A percentile compares a stretch with the other conserved stretches of the same genome.
These are phyloP conservation scores for Calonectria montana DNA, from an alignment of 2,329 filamentous ascomycete genomes.

Conservation along the genomic window DNA sequence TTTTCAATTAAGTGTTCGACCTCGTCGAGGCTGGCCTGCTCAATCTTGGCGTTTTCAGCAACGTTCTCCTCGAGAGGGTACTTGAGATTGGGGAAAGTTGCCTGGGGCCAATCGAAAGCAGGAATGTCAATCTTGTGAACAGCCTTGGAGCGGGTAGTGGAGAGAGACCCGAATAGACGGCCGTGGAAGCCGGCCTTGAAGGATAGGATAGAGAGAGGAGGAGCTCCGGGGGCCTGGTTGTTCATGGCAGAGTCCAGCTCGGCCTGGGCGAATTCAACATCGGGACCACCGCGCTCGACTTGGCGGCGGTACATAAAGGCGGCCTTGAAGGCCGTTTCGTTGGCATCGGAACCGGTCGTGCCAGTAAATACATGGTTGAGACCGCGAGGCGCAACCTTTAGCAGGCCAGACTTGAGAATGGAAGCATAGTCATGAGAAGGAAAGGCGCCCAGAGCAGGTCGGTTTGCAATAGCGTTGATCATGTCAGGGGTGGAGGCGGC, in stretches of 20 bases:
- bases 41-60: slow-evolving; percentile 84
- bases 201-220: slow-evolving; percentile 83
- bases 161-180: slow-evolving; percentile 87
- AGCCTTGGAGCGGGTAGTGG: slow-evolving; percentile 90
- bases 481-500: slow-evolving; percentile 82
- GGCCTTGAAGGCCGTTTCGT: slow-evolving; percentile 94
- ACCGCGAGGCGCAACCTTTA: slow-evolving; percentile 85
- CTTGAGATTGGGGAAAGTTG: slow-evolving; percentile 85
- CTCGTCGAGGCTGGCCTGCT: slow-evolving; percentile 83
- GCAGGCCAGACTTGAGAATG: slow-evolving; percentile 82
- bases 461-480: slow-evolving; percentile 84
- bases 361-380: slow-evolving; percentile 91
- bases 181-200: slow-evolving; percentile 93
- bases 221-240: slow-evolving; percentile 82
- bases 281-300: slow-evolving; percentile 80
- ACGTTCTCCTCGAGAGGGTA: slow-evolving; percentile 86
- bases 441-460: slow-evolving; percentile 91
- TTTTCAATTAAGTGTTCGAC: slow-evolving; percentile 84
- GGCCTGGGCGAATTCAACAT: slow-evolving; percentile 82
- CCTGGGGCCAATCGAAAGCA: slow-evolving; percentile 94
- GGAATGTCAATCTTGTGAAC: slow-evolving; percentile 97
- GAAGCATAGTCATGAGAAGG: slow-evolving; percentile 86
- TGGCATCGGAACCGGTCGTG: slow-evolving; percentile 90
- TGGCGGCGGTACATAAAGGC: slow-evolving; percentile 94
- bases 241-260: slow-evolving; percentile 82